Evolutionary conservation across 306 rosid species (phyloP).

Genomic region (Malus sieversii): DNA sequence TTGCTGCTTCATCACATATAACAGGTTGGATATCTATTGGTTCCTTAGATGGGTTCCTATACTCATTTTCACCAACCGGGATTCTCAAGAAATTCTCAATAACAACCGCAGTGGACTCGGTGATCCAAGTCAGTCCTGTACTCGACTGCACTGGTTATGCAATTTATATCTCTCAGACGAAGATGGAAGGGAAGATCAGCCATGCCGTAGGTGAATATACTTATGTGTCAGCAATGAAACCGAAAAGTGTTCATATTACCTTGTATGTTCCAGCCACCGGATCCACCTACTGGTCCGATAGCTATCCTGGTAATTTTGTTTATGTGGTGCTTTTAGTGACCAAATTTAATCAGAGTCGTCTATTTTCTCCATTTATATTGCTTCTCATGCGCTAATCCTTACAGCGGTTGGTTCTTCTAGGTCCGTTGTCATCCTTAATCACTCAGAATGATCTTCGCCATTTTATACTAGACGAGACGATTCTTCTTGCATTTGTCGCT

Average conservation of each 20-base stretch:
- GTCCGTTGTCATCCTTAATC: constrained; percentile 37
- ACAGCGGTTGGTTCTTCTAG: constrained; percentile 23
- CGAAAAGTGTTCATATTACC: constrained; percentile 45
- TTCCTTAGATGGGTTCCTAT: constrained; percentile 68
- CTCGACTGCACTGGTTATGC: constrained; percentile 84
- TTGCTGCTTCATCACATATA: not conserved
- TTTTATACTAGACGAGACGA: constrained; percentile 54
- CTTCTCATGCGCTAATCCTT: not conserved
- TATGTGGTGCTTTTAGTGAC: not conserved
- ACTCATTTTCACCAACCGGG: constrained; percentile 69
- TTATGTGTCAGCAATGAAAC: constrained; percentile 47
- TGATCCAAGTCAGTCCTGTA: constrained; percentile 52
- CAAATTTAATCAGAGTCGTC: not conserved
- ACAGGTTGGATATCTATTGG: constrained; percentile 79
- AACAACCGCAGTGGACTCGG: constrained; percentile 23
- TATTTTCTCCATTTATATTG: not conserved
- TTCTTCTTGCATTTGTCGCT: constrained; percentile 65
- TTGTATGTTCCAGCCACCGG: constrained; percentile 67
- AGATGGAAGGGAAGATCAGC: constrained; percentile 63
- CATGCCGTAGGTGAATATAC: constrained; percentile 36
- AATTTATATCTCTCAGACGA: constrained; percentile 53
- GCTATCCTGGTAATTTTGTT: constrained; percentile 39
- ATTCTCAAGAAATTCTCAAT: constrained; percentile 54
- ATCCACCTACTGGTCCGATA: constrained; percentile 62
- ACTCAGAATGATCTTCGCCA: constrained; percentile 45